Percentiles rank a stretch among this genome's conserved stretches.
These are phyloP conservation scores for Metschnikowia proteae DNA, from an alignment of 805 yeast species.

Conservation along the genomic window DNA sequence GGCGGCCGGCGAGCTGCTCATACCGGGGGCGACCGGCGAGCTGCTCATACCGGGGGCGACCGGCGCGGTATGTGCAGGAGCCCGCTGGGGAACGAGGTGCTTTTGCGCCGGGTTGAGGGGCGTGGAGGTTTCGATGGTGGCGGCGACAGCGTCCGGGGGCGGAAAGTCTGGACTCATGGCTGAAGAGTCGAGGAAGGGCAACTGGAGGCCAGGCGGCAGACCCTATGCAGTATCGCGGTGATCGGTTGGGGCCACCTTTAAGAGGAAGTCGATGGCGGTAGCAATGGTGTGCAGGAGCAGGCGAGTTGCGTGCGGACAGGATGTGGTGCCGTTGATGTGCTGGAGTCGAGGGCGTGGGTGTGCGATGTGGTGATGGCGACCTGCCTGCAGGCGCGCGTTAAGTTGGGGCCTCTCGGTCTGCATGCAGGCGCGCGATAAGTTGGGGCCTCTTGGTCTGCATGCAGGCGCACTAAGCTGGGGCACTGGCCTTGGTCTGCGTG, in stretches of 20 bases:
- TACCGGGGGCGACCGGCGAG: constrained; percentile 7
- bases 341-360: no score
- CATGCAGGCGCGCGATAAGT: neutral
- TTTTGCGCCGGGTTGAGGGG: constrained; percentile 12
- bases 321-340: no score
- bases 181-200: neutral
- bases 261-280: no score
- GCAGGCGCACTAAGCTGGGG: no score
- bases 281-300: no score
- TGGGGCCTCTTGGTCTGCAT: neutral
- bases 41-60: neutral
- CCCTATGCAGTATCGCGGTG: no score
- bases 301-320: no score
- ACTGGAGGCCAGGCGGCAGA: no score
- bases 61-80: neutral
- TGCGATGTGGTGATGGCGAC: no score
- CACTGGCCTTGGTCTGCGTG: no score
- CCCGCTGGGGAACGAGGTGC: constrained; percentile 1
- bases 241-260: no score
- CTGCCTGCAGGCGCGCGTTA: no score
- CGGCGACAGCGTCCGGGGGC: constrained; percentile 13
- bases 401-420: neutral
- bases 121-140: constrained; percentile 18
- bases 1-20: neutral
- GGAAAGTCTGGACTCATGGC: neutral